Evolutionary conservation across 805 yeast genomes (phyloP).

Genomic region (Candida krabiensis): DNA sequence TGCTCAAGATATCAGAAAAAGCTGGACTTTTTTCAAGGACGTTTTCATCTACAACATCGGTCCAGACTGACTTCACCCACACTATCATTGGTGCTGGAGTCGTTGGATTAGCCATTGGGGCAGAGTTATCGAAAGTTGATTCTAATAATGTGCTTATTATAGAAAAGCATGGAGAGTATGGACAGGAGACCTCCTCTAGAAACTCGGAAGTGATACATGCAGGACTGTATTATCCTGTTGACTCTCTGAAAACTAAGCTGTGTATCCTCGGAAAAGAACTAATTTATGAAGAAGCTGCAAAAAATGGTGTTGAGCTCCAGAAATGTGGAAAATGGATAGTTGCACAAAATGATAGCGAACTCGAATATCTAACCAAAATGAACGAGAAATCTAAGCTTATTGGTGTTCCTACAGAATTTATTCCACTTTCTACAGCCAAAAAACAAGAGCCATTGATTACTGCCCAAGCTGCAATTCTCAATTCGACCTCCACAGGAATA

Average conservation of each 20-base stretch:
- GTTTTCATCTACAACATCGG: not conserved
- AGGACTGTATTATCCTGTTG: slow-evolving; percentile 76
- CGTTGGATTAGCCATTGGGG: slow-evolving; percentile 80
- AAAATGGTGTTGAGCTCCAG: slow-evolving; percentile 54
- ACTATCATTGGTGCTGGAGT: slow-evolving; percentile 76
- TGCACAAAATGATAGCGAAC: slow-evolving; percentile 71
- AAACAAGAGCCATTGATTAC: slow-evolving; percentile 62
- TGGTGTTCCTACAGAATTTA: slow-evolving; percentile 59
- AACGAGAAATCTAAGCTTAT: slow-evolving; percentile 48
- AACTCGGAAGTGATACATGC: slow-evolving; percentile 95
- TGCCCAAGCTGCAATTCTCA: slow-evolving; percentile 61
- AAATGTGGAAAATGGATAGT: slow-evolving; percentile 86
- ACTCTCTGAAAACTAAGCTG: slow-evolving; percentile 62
- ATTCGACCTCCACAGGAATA: slow-evolving; percentile 84
- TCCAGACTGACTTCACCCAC: slow-evolving; percentile 15
- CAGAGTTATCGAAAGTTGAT: slow-evolving; percentile 54
- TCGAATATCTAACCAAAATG: slow-evolving; percentile 55
- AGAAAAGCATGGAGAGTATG: slow-evolving; percentile 66
- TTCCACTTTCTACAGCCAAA: slow-evolving; percentile 46
- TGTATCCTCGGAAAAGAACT: slow-evolving; percentile 75
- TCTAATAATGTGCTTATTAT: slow-evolving; percentile 56
- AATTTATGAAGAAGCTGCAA: slow-evolving; percentile 51
- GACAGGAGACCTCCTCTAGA: slow-evolving; percentile 83
- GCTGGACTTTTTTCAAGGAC: not conserved
- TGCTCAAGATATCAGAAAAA: too few relatives aligned